phyloP scores from a whole-genome alignment of 768 basidiomycete species.

The Punctularia strigosozonata region DNA sequence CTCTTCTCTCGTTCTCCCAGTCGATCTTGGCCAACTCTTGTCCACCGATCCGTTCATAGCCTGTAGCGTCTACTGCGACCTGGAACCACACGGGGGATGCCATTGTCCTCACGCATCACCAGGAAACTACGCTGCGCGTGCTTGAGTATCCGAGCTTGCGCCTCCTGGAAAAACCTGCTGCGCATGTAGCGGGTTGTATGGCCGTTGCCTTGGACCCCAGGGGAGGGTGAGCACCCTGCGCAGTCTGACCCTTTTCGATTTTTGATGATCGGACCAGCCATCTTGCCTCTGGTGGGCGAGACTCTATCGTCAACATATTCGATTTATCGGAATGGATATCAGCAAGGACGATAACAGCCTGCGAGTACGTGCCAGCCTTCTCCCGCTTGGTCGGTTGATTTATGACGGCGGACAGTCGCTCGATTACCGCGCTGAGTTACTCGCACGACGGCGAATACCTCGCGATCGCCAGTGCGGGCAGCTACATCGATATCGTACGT shows the following conservation, averaged over 20 bases:
- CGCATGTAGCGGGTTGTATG: constrained; percentile 73
- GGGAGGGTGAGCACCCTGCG: constrained; percentile 34
- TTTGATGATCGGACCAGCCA: constrained; percentile 30
- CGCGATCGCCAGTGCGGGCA: constrained; percentile 60
- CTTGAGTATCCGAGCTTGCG: constrained; percentile 56
- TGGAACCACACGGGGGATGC: constrained; percentile 72
- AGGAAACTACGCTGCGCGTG: constrained; percentile 54
- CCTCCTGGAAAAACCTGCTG: constrained; percentile 49
- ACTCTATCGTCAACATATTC: constrained; percentile 77
- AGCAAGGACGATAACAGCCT: constrained; percentile 60
- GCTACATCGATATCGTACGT: constrained; percentile 70
- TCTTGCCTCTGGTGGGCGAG: constrained; percentile 68
- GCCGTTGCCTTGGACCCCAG: constrained; percentile 73
- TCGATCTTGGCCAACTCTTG: constrained; percentile 3
- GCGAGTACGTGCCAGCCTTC: constrained; percentile 48
- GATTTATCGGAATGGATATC: constrained; percentile 76
- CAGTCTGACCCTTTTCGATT: not conserved
- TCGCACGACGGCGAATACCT: constrained; percentile 78
- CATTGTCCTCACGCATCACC: constrained; percentile 51
- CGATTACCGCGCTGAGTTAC: constrained; percentile 66
- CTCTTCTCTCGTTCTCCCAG: not conserved
- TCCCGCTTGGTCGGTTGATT: not conserved
- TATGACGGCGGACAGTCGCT: constrained; percentile 32
- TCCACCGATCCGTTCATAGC: constrained; percentile 1
- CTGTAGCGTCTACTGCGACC: constrained; percentile 48